phyloP scores from a whole-genome alignment of 192 early-diverging fungal genomes.

The Coemansia sp. region DNA sequence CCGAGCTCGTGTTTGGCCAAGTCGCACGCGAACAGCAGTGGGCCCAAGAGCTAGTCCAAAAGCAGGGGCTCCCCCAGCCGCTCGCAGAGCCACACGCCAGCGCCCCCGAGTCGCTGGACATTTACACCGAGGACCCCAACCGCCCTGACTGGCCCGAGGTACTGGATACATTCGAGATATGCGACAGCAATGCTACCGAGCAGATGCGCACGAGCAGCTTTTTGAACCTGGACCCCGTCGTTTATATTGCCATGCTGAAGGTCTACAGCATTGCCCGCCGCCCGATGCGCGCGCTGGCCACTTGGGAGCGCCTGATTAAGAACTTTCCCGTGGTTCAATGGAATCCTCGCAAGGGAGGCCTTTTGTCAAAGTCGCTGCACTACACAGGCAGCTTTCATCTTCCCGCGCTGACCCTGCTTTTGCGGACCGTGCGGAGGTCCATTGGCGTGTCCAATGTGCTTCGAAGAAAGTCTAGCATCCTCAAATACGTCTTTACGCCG shows the following conservation, averaged over 20 bases:
- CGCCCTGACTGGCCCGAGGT: slow-evolving; percentile 9
- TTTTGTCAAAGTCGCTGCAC: slow-evolving; percentile 31
- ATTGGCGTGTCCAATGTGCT: slow-evolving; percentile 25
- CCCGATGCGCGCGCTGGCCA: slow-evolving; percentile 46
- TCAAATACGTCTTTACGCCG: slow-evolving; percentile 19
- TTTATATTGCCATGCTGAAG: slow-evolving; percentile 56
- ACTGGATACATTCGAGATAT: slow-evolving; percentile 1
- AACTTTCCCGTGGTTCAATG: slow-evolving; percentile 53
- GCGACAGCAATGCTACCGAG: slow-evolving; percentile 10
- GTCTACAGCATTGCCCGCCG: slow-evolving; percentile 31
- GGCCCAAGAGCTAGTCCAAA: slow-evolving; percentile 17
- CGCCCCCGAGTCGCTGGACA: slow-evolving; percentile 25
- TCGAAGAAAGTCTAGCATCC: background rate
- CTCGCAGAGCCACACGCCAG: background rate
- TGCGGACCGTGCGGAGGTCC: slow-evolving; percentile 34
- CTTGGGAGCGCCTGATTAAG: slow-evolving; percentile 47
- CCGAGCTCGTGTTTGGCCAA: slow-evolving; percentile 47
- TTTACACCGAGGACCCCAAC: slow-evolving; percentile 33
- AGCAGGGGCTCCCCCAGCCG: background rate
- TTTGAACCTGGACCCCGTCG: slow-evolving; percentile 48
- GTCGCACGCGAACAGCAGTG: slow-evolving; percentile 39
- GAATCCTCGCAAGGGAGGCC: slow-evolving; percentile 48
- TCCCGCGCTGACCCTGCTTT: slow-evolving; percentile 37
- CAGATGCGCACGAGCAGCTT: slow-evolving; percentile 40
- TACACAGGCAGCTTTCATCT: slow-evolving; percentile 49